A percentile compares a stretch with the other conserved stretches of the same genome.
Conservation (phyloP, 1,284 basidiomycete species). For the Ganoderma lingzhi region DNA sequence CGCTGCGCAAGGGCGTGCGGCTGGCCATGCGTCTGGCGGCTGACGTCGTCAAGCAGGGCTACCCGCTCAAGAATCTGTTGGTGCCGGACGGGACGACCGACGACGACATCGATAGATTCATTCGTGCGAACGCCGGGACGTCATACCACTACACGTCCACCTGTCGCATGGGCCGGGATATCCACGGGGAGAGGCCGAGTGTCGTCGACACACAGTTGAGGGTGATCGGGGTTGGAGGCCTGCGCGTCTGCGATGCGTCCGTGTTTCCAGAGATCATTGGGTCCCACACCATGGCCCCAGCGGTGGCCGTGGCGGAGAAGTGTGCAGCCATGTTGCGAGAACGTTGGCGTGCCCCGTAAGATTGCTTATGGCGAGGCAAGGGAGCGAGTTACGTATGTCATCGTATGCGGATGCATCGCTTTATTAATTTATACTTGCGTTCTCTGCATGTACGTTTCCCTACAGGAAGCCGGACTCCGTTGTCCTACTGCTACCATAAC, state of each 20-base stretch:
- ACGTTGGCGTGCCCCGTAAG: conserved; percentile 9
- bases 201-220: conserved; percentile 58
- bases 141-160: conserved; percentile 48
- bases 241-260: conserved; percentile 51
- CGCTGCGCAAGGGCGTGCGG: conserved; percentile 36
- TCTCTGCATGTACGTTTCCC: no score
- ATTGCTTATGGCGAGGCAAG: background rate
- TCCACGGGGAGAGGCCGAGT: conserved; percentile 39
- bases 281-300: conserved; percentile 47
- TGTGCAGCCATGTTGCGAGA: conserved; percentile 34
- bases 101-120: conserved; percentile 38
- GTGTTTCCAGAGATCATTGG: conserved; percentile 48
- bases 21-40: conserved; percentile 40
- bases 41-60: conserved; percentile 42
- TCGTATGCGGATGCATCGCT: background rate
- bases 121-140: conserved; percentile 37
- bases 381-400: background rate
- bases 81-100: conserved; percentile 38
- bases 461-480: no score
- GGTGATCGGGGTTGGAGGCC: conserved; percentile 54
- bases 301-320: conserved; percentile 47
- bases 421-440: no score
- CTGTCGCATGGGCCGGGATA: conserved; percentile 48
- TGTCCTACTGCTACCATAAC: no score
- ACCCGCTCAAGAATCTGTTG: conserved; percentile 40